Evolutionary conservation across 2,329 filamentous ascomycete species (phyloP).

Genomic region (Didymella exigua): DNA sequence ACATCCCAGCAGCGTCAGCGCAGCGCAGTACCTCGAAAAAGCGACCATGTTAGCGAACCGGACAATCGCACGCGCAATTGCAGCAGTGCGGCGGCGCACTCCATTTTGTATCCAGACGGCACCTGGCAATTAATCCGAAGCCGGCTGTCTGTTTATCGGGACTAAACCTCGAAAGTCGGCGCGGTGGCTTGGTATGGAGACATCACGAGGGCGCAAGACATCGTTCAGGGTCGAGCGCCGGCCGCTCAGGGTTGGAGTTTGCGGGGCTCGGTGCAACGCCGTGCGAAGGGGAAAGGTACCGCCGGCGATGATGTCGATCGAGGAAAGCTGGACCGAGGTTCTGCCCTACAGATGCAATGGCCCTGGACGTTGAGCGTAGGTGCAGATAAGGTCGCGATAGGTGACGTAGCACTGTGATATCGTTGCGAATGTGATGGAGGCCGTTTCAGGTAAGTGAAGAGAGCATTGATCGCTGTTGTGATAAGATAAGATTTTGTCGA

Average conservation of each 20-base stretch:
- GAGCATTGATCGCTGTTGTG: constrained; percentile 2
- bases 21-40: constrained; percentile 16
- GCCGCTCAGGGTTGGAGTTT: constrained; percentile 12
- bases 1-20: constrained; percentile 16
- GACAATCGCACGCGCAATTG: neutral
- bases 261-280: constrained; percentile 24
- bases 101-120: constrained; percentile 7
- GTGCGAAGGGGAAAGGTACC: constrained; percentile 17
- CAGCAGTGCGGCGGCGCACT: neutral
- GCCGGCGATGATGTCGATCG: constrained; percentile 16
- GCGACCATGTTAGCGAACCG: constrained; percentile 10
- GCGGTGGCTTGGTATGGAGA: constrained; percentile 7
- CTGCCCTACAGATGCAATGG: neutral
- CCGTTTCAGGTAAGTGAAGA: constrained; percentile 1
- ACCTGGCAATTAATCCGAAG: constrained; percentile 1
- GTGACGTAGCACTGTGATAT: constrained; percentile 3
- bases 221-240: constrained; percentile 18
- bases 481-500: constrained; percentile 12
- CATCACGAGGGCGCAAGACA: constrained; percentile 10
- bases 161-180: neutral
- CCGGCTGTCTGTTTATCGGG: neutral
- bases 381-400: constrained; percentile 12
- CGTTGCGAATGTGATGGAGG: neutral
- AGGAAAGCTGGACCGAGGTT: constrained; percentile 16
- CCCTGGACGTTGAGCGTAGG: neutral